Evolutionary conservation across 805 yeast genomes (phyloP).

Genomic region (Starmerella vitae): DNA sequence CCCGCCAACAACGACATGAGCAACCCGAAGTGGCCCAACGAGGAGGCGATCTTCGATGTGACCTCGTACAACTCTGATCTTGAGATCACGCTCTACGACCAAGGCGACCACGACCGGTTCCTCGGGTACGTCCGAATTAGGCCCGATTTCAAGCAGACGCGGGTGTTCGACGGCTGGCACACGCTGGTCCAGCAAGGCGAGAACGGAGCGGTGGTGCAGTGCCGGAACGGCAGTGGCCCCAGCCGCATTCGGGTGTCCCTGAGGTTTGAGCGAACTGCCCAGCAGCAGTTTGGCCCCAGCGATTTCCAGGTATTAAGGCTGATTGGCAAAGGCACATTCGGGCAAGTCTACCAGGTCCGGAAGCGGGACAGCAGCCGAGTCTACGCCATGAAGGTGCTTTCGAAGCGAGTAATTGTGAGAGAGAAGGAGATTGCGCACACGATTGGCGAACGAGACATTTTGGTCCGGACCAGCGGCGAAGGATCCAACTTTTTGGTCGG

Average conservation of each 20-base stretch:
- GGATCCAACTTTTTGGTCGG: slow-evolving; percentile 92
- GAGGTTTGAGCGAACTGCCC: slow-evolving; percentile 54
- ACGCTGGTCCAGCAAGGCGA: slow-evolving; percentile 52
- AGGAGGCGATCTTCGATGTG: slow-evolving; percentile 85
- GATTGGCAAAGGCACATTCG: slow-evolving; percentile 93
- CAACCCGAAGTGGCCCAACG: slow-evolving; percentile 84
- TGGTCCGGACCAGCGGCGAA: slow-evolving; percentile 82
- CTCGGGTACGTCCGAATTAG: slow-evolving; percentile 59
- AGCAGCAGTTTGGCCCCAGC: slow-evolving; percentile 69
- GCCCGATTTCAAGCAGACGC: slow-evolving; percentile 18
- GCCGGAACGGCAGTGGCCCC: slow-evolving; percentile 56
- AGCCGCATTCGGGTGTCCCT: slow-evolving; percentile 70
- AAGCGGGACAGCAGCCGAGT: slow-evolving; percentile 80
- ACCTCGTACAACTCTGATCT: slow-evolving; percentile 65
- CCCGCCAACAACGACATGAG: slow-evolving; percentile 21
- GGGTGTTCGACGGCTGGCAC: slow-evolving; percentile 53
- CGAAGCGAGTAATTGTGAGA: slow-evolving; percentile 87
- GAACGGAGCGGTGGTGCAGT: slow-evolving; percentile 61
- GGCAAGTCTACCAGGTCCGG: slow-evolving; percentile 91
- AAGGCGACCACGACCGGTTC: slow-evolving; percentile 65
- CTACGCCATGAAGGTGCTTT: slow-evolving; percentile 93
- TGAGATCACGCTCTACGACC: slow-evolving; percentile 84
- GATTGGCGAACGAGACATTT: slow-evolving; percentile 88
- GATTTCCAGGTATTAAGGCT: slow-evolving; percentile 87
- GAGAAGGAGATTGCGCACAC: slow-evolving; percentile 98